Percentiles rank a stretch among this genome's conserved stretches.
These are phyloP conservation scores for Talaromyces wortmannii DNA, from an alignment of 495 filamentous ascomycete genomes.

Conservation along the genomic window DNA sequence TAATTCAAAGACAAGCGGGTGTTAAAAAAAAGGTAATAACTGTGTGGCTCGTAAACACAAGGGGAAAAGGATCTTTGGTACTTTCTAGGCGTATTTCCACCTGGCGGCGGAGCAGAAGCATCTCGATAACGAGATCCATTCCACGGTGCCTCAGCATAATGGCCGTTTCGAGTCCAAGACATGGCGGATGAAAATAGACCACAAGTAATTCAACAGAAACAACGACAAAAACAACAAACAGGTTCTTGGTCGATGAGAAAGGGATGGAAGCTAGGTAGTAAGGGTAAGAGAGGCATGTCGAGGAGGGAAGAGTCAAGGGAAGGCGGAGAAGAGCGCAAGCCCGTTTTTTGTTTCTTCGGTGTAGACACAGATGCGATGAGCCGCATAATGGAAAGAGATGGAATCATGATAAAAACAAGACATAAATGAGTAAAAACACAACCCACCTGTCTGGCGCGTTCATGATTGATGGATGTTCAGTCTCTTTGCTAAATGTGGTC, in stretches of 20 bases:
- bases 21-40: slow-evolving; percentile 5
- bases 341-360: too few species aligned
- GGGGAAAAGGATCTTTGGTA: slow-evolving; percentile 2
- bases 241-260: not conserved
- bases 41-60: not conserved
- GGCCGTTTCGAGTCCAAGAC: slow-evolving; percentile 1
- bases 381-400: not conserved
- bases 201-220: too few species aligned
- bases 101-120: slow-evolving; percentile 3
- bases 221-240: not conserved
- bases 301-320: too few species aligned
- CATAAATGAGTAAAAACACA: slow-evolving; percentile 1
- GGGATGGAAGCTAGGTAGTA: too few species aligned
- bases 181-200: not conserved
- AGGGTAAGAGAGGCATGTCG: too few species aligned
- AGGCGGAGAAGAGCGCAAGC: too few species aligned
- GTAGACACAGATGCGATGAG: not conserved
- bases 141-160: not conserved
- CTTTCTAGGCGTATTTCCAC: slow-evolving; percentile 2
- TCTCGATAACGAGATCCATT: slow-evolving; percentile 5
- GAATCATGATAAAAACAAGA: not conserved
- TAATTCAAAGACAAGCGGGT: slow-evolving; percentile 9
- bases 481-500: not conserved
- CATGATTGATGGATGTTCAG: slow-evolving; percentile 37
- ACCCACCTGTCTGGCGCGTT: slow-evolving; percentile 65